phyloP scores from a whole-genome alignment of 225 moss, liverwort and hornwort species.

The Physcomitrellopsis africana region DNA sequence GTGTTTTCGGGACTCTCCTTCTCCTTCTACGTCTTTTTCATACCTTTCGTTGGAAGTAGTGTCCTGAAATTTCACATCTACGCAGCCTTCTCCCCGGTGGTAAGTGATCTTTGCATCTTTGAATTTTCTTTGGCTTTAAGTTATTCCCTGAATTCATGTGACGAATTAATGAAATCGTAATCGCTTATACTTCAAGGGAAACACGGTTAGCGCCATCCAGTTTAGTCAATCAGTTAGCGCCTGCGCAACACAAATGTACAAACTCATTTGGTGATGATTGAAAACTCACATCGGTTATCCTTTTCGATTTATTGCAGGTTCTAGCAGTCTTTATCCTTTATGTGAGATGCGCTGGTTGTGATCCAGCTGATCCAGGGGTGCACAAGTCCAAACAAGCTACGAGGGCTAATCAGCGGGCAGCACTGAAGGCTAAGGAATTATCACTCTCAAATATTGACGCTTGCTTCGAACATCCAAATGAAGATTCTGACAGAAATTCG shows the following conservation, averaged over 20 bases:
- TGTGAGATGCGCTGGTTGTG: slow-evolving; percentile 84
- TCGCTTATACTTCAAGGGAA: too few relatives aligned
- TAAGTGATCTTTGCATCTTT: slow-evolving; percentile 35
- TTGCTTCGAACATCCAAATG: slow-evolving; percentile 35
- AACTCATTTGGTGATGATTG: not conserved
- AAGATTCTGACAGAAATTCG: slow-evolving; percentile 35
- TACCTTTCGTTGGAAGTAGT: slow-evolving; percentile 85
- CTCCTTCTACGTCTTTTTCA: slow-evolving; percentile 94
- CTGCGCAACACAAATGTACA: not conserved
- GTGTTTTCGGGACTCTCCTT: slow-evolving; percentile 88
- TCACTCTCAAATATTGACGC: slow-evolving; percentile 22
- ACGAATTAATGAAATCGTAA: not conserved
- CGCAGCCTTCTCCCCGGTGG: slow-evolving; percentile 80
- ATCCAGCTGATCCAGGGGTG: slow-evolving; percentile 83
- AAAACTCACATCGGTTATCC: not conserved
- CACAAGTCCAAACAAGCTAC: slow-evolving; percentile 51
- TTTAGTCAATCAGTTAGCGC: too few relatives aligned
- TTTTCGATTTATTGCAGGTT: slow-evolving; percentile 52
- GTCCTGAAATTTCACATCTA: slow-evolving; percentile 83
- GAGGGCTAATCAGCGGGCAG: slow-evolving; percentile 32
- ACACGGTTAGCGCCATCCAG: too few relatives aligned
- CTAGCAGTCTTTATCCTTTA: slow-evolving; percentile 76
- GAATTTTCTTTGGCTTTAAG: too few relatives aligned
- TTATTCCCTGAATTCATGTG: not conserved
- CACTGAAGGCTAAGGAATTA: slow-evolving; percentile 32